Percentiles rank a stretch among this genome's conserved stretches.
These are phyloP conservation scores for Trichomonascus vanleenenianus DNA, from an alignment of 805 yeast genomes.

Conservation along the genomic window DNA sequence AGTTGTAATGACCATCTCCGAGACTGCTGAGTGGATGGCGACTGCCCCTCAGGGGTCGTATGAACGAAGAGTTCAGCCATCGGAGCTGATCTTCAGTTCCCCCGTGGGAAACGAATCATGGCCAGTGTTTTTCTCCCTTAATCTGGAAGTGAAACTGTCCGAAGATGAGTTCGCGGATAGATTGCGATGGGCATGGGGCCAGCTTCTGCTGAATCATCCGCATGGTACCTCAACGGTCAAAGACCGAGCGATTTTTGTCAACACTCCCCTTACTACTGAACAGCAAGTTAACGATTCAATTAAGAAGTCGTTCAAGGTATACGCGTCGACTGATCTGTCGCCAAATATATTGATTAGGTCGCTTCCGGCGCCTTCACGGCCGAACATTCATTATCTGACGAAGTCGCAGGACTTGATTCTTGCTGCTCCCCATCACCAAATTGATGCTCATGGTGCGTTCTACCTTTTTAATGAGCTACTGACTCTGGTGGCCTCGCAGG, in stretches of 20 bases:
- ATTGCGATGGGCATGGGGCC: not conserved
- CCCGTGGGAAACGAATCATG: slow-evolving; percentile 1
- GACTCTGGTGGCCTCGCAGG: not conserved
- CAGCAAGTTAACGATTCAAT: no score
- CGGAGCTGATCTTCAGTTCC: not conserved
- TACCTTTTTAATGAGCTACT: not conserved
- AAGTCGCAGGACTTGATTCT: slow-evolving; percentile 3
- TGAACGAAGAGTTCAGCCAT: not conserved
- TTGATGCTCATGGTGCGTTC: slow-evolving; percentile 6
- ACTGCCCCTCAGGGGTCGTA: not conserved
- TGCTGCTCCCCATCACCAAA: slow-evolving; percentile 1
- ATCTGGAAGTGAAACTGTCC: not conserved
- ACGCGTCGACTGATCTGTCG: no score
- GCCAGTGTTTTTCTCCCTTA: slow-evolving; percentile 2
- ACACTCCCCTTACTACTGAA: no score
- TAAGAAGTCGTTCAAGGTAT: no score
- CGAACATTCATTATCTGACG: not conserved
- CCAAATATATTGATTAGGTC: no score
- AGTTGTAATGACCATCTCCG: no score
- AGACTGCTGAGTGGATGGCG: not conserved
- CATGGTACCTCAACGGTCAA: not conserved
- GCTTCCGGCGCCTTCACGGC: no score
- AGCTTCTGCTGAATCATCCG: not conserved
- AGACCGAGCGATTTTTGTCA: not conserved
- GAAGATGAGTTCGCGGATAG: not conserved